phyloP scores from a whole-genome alignment of 441 rosid species.

The Rhodomyrtus psidioides region DNA sequence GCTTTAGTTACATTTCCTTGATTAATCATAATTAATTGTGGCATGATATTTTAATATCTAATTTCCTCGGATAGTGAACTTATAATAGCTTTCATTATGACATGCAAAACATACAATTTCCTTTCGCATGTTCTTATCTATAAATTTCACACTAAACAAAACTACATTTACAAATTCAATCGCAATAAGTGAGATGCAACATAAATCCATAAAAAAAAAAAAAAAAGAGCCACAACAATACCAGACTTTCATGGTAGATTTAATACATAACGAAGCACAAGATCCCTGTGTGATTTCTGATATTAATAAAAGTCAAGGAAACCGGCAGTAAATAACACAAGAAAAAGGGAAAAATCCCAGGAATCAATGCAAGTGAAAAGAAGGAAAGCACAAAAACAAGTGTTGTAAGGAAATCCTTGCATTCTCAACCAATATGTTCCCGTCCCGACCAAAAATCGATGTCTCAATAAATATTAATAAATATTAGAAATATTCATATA shows the following conservation, averaged over 20 bases:
- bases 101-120: neutral
- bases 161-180: neutral
- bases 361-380: neutral
- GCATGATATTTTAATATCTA: too few relatives aligned
- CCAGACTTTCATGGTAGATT: neutral
- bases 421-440: neutral
- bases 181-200: neutral
- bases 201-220: neutral
- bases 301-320: neutral
- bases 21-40: too few relatives aligned
- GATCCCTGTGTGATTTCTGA: neutral
- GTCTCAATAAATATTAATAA: neutral
- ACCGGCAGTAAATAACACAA: neutral
- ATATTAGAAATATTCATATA: neutral
- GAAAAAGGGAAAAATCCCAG: neutral
- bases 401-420: neutral
- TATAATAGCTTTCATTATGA: too few relatives aligned
- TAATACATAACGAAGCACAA: neutral
- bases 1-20: too few relatives aligned
- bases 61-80: too few relatives aligned
- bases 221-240: neutral
- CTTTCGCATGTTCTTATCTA: neutral
- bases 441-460: neutral
- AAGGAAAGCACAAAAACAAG: neutral
- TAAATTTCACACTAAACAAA: neutral